Evolutionary conservation across 148 eudicot species (phyloP).

Genomic region (Beta vulgaris): DNA sequence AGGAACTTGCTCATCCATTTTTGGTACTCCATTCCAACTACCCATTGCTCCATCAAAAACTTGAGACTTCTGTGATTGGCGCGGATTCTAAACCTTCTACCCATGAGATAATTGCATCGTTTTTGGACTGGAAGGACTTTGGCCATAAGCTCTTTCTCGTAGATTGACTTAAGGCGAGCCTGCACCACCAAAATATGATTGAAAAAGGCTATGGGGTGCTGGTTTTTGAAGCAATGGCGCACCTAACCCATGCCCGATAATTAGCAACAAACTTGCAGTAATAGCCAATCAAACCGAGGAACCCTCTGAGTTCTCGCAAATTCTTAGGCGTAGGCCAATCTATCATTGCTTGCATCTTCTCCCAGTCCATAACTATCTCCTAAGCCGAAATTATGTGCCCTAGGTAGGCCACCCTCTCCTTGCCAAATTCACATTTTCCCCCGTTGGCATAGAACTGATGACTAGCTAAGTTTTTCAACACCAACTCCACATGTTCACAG

Average conservation of each 20-base stretch:
- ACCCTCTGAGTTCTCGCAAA: too few relatives aligned
- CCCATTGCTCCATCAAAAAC: background rate
- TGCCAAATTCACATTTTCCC: too few relatives aligned
- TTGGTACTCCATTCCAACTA: background rate
- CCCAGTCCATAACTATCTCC: too few relatives aligned
- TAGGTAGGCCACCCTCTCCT: too few relatives aligned
- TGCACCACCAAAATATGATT: background rate
- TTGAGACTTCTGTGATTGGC: slow-evolving; percentile 1
- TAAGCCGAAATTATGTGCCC: too few relatives aligned
- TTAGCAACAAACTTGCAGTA: background rate
- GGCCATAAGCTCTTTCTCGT: too few relatives aligned
- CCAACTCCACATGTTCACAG: too few relatives aligned
- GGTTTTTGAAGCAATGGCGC: background rate
- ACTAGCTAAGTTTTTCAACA: too few relatives aligned
- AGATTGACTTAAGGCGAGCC: background rate
- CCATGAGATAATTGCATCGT: background rate
- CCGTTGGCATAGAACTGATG: too few relatives aligned
- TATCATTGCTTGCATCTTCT: too few relatives aligned
- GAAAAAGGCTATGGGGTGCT: background rate
- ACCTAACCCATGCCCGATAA: background rate
- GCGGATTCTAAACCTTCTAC: background rate
- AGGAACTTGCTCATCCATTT: background rate
- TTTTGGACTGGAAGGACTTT: background rate
- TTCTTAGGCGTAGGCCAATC: too few relatives aligned
- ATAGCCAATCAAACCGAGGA: too few relatives aligned